Evolutionary conservation across 1,284 basidiomycete genomes (phyloP), one percentile per base, ranked within the genome.

Genomic region (Megacollybia platyphylla): DNA sequence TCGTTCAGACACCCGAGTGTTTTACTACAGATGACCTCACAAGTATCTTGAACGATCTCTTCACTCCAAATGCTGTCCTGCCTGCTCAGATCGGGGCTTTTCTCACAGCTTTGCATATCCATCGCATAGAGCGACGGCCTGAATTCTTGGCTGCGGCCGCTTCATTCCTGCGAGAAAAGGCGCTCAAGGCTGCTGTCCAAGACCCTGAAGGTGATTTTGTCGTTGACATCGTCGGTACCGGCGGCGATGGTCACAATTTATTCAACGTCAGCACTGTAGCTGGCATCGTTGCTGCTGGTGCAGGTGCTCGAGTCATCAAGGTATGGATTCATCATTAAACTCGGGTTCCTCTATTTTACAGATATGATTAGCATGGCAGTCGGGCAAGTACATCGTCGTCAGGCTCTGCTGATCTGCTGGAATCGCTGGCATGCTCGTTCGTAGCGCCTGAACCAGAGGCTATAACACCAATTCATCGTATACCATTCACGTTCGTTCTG

Each of bases 221-320:
- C 18, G 82, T 86, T 20, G 81, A 84, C 53, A 81, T 83, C 42
- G 73, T 76, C 32, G 73, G 47, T 30, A 64, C 63, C 7, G 94
- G 94, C n/a, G 94, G 94, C 8, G 94, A 97, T 62, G 93, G 93
- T 0, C 82, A 94, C 63, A 90, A 97, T 55, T 87, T 94, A 0
- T 98, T 94, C 72, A 97, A 98, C 59, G 93, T 97, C 36, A 94
- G 90, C 54, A 97, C 94, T 0, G 87, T 91, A 0, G 94, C 94
- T 1, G 92, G 80, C 3, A 78, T 98, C 47, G 89, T 98, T 13
- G 93, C 93, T 18, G 91, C 91, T 13, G 94, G 94, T 10, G 88
- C 92, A 0, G 94, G 94, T 10, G 87, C 89, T 1, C 72, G 90
- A 41, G 89, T 97, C 0, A 81, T 92, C 61, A 97, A 97, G 71